Percentiles rank a stretch among this genome's conserved stretches.
These are phyloP conservation scores for Blastomyces emzantsi DNA, from an alignment of 2,329 filamentous ascomycete species.

Conservation along the genomic window DNA sequence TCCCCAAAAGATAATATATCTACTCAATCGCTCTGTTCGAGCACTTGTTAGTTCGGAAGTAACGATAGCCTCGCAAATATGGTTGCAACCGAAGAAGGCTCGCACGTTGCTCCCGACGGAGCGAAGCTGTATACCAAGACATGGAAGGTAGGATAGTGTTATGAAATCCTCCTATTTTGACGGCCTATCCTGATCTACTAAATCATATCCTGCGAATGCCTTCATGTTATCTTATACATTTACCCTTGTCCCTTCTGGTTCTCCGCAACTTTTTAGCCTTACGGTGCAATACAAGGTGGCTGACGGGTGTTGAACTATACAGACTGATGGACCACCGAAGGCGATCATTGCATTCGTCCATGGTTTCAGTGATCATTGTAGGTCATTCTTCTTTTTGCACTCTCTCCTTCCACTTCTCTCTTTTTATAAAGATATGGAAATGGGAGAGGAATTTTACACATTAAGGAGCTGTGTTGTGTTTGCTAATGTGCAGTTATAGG, in stretches of 20 bases:
- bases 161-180: background rate
- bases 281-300: background rate
- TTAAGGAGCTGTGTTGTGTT: background rate
- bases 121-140: slow-evolving; percentile 52
- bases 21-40: background rate
- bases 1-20: too few relatives aligned
- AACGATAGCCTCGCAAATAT: slow-evolving; percentile 18
- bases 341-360: slow-evolving; percentile 77
- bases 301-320: slow-evolving; percentile 10
- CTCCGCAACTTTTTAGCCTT: background rate
- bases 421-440: slow-evolving; percentile 5
- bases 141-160: slow-evolving; percentile 44
- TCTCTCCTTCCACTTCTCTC: background rate
- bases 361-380: slow-evolving; percentile 76
- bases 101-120: slow-evolving; percentile 44
- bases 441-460: background rate
- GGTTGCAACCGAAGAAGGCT: slow-evolving; percentile 43
- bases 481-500: slow-evolving; percentile 31
- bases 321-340: slow-evolving; percentile 50
- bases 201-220: background rate
- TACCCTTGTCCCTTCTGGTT: background rate
- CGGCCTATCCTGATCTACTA: background rate
- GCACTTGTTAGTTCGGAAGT: background rate
- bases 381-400: slow-evolving; percentile 12
- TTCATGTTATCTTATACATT: background rate